Evolutionary conservation across 768 basidiomycete species (phyloP), one percentile per base, ranked within the genome.

Genomic region (Boletus sensibilis): DNA sequence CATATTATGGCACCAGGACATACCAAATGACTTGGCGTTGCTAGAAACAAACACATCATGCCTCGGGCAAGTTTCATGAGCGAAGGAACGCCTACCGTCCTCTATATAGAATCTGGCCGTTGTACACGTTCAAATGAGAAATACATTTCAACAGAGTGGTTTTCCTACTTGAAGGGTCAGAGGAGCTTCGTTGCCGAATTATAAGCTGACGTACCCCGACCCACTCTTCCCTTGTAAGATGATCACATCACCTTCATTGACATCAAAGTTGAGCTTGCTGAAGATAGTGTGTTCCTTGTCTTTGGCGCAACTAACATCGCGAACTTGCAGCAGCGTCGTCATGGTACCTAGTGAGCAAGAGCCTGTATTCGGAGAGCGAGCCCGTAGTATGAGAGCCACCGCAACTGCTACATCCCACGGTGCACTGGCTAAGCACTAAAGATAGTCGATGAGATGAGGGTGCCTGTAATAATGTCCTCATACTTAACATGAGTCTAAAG

Each of bases 141-240:
- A 95, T 77, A 64, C 90, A 93, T 71, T 94, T 95, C 43, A 95
- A 70, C 50, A 96, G 73, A 0, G 92, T 93, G 1, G 86, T 85
- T 68, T 88, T 89, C 49, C 77, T 78, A 43, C 44, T 10, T 20
- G 52, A 27, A 38, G 21, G 52, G 55, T 59, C n/a, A 69, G 43
- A 45, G 46, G 31, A 16, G 11, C 10, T 34, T 9, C 27, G 5
- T 39, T 20, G 34, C 16, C 23, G 8, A 38, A 45, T 9, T 23
- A 33, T 21, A 37, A 20, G 33, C 12, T 27, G 46, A 56, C 75
- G 47, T 56, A 83, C 82, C 92, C 94, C 20, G 82, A 82, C 10
- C 94, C 94, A 58, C 87, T 89, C 63, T 82, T 83, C 11, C 92
- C 94, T 56, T 84, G 86, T n/a, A 95, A 64, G 16, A 92, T 76